Evolutionary conservation across 108 stramenopile genomes (phyloP).

Genomic region (Pseudonitzschia delicatissima): DNA sequence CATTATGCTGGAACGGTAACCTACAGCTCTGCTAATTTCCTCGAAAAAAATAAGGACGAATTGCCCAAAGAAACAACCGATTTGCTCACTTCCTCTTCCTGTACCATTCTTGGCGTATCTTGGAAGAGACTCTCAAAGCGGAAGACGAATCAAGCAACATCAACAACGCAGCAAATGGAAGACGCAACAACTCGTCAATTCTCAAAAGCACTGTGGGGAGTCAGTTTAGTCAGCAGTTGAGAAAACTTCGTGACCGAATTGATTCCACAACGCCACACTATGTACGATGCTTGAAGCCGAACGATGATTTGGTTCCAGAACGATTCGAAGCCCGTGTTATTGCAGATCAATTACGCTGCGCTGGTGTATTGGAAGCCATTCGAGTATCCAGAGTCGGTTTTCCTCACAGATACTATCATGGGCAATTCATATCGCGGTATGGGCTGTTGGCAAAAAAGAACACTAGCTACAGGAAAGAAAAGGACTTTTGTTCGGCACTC

Average conservation of each 20-base stretch:
- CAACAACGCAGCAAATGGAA: slow-evolving; percentile 2
- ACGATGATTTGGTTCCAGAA: slow-evolving; percentile 79
- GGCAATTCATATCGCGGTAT: slow-evolving; percentile 82
- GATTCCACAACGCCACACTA: slow-evolving; percentile 96
- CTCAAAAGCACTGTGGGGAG: slow-evolving; percentile 57
- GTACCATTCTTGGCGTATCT: slow-evolving; percentile 41
- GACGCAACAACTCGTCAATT: slow-evolving; percentile 31
- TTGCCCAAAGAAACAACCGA: slow-evolving; percentile 83
- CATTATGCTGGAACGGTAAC: slow-evolving; percentile 90
- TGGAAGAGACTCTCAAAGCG: slow-evolving; percentile 30
- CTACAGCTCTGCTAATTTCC: slow-evolving; percentile 69
- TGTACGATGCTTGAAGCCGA: slow-evolving; percentile 98
- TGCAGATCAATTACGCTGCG: slow-evolving; percentile 93
- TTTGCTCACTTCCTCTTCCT: slow-evolving; percentile 55
- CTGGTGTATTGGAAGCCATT: slow-evolving; percentile 98
- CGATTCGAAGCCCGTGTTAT: slow-evolving; percentile 69
- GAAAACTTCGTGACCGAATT: slow-evolving; percentile 81
- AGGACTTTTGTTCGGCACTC: slow-evolving; percentile 14
- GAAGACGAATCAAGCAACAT: background rate
- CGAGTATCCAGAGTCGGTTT: slow-evolving; percentile 97
- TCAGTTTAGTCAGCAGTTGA: slow-evolving; percentile 90
- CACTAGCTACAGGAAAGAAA: background rate
- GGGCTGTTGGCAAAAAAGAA: slow-evolving; percentile 35
- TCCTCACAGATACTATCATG: slow-evolving; percentile 90
- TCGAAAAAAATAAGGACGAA: slow-evolving; percentile 93